Evolutionary conservation across 2,329 filamentous ascomycete species (phyloP), one percentile per base, ranked within the genome.

Genomic region (Fusarium sp.): DNA sequence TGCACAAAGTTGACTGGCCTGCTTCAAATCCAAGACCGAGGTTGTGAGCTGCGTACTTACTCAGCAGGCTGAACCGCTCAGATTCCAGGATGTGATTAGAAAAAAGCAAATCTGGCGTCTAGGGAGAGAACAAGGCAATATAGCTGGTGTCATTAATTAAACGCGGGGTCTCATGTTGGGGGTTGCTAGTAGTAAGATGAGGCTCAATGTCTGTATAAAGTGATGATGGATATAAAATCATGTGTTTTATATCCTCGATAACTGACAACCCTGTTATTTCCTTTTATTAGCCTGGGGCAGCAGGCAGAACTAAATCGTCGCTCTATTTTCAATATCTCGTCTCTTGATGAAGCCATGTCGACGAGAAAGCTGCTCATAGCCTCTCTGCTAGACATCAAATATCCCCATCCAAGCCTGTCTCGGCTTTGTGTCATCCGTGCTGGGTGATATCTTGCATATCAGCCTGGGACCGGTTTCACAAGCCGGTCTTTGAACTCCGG

Each of bases 41-140:
- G 57, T 64, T 65, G 46, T 53, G 37, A 48, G 46, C 46, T 23
- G 32, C 46, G 32, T 61, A 49, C 48, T 64, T 57, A 64, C 52
- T 65, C 61, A 65, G 61, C 61, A 65, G 42, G 29, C 27, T 27
- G 45, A 54, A 39, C 61, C 48, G 61, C 61, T 62, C 31, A 53
- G 45, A 62, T 57, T 53, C 33, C 44, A 57, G 56, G n/a, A 50
- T 50, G 44, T 21, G 29, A 54, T 29, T 50, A 33, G 45, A 52
- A 45, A 48, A 64, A 65, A 65, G 61, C 57, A 62, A 58, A 46
- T 41, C 45, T 52, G 38, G 17, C 54, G 32, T 53, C 56, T 44
- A 57, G 35, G 25, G 29, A 37, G 37, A 42, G 37, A 29, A 47
- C 32, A 44, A 49, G 23, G 45, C 36, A 47, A 45, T 32, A 21